These are phyloP conservation scores for Scopulariopsis brevicaulis DNA, from an alignment of 2,329 filamentous ascomycete genomes.

Conservation along the genomic window DNA sequence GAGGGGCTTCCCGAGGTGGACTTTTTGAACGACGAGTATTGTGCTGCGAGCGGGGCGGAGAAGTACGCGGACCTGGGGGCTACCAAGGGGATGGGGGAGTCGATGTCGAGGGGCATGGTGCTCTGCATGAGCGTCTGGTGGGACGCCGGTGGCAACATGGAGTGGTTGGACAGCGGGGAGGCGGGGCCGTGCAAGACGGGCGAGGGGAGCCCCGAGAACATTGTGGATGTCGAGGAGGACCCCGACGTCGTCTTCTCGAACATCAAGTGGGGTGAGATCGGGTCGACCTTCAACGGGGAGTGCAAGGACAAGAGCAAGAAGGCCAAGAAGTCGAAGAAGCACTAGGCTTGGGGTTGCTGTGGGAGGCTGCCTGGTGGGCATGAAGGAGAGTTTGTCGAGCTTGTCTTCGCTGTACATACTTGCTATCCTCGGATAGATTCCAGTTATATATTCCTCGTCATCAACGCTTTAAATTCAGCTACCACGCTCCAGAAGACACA, in stretches of 20 bases:
- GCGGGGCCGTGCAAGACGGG: slow-evolving; percentile 40
- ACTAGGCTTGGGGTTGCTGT: background rate
- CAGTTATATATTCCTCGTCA: background rate
- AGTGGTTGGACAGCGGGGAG: slow-evolving; percentile 35
- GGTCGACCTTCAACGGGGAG: slow-evolving; percentile 29
- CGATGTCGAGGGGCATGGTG: slow-evolving; percentile 35
- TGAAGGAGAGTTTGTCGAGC: background rate
- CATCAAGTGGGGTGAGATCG: slow-evolving; percentile 50
- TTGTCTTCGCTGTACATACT: background rate
- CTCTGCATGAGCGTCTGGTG: slow-evolving; percentile 42
- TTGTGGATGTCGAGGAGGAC: slow-evolving; percentile 31
- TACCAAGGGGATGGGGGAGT: slow-evolving; percentile 30
- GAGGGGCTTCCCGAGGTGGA: slow-evolving; percentile 18
- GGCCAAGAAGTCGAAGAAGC: background rate
- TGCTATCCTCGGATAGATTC: background rate
- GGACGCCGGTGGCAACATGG: slow-evolving; percentile 38
- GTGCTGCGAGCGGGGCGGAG: slow-evolving; percentile 16
- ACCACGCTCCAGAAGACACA: no score
- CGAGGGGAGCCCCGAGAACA: slow-evolving; percentile 37
- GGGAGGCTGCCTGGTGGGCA: background rate
- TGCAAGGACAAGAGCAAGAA: slow-evolving; percentile 5
- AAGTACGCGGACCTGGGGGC: slow-evolving; percentile 25
- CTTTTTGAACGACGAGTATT: slow-evolving; percentile 23
- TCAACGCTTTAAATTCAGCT: background rate
- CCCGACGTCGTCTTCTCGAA: slow-evolving; percentile 43